These are phyloP conservation scores for Globisporangium yorkense DNA, from an alignment of 352 stramenopile genomes.

Conservation along the genomic window DNA sequence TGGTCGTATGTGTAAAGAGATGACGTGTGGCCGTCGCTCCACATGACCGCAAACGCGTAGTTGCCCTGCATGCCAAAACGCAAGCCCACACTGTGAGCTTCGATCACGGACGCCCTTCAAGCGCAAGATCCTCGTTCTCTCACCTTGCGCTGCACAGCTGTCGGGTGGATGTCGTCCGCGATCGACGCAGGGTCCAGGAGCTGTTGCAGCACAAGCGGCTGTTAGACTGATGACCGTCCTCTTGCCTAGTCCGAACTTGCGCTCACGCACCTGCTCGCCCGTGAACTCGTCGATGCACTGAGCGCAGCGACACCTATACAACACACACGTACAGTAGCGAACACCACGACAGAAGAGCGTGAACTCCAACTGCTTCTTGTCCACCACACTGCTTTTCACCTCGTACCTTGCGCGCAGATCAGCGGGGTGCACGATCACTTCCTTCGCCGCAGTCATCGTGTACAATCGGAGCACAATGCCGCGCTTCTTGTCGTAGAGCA, in stretches of 20 bases:
- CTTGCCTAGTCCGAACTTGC: background rate
- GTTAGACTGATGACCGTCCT: background rate
- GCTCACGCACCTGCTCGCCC: slow-evolving; percentile 55
- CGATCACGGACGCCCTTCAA: no score
- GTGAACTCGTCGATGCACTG: slow-evolving; percentile 88
- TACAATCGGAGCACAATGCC: slow-evolving; percentile 80
- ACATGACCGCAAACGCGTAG: slow-evolving; percentile 97
- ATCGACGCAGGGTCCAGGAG: slow-evolving; percentile 69
- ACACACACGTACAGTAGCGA: background rate
- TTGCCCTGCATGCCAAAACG: slow-evolving; percentile 78
- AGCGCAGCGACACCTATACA: slow-evolving; percentile 65
- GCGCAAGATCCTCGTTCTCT: background rate
- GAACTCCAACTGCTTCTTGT: background rate
- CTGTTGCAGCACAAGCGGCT: slow-evolving; percentile 16
- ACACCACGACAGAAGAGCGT: background rate
- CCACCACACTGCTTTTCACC: background rate
- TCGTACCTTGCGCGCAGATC: slow-evolving; percentile 66
- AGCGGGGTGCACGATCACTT: slow-evolving; percentile 62
- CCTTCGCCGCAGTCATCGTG: slow-evolving; percentile 61
- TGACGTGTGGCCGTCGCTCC: slow-evolving; percentile 96
- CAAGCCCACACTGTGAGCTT: slow-evolving; percentile 11
- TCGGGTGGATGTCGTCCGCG: slow-evolving; percentile 74
- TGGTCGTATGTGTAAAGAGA: slow-evolving; percentile 95
- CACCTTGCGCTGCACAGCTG: slow-evolving; percentile 80
- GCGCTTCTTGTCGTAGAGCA: slow-evolving; percentile 73